A percentile compares a stretch with the other conserved stretches of the same genome.
Evolutionary conservation across 257 asterid species (phyloP).

Genomic region (Plantago ovata): DNA sequence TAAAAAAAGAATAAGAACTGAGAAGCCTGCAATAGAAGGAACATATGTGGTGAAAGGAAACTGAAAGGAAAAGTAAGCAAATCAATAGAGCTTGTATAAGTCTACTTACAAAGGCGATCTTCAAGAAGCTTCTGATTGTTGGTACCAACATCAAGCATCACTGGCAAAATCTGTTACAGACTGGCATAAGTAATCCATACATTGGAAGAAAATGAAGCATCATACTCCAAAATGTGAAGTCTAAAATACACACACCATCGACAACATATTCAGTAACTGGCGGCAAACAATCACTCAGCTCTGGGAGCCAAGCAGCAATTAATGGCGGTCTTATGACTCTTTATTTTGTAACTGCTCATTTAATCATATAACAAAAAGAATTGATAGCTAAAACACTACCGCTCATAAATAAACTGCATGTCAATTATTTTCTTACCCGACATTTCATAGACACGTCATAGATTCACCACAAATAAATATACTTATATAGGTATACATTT

Average conservation of each 20-base stretch:
- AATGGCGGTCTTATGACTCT: too few species aligned
- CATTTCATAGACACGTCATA: too few species aligned
- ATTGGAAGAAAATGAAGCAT: constrained; percentile 8
- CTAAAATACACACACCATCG: background rate
- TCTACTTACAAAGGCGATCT: constrained; percentile 89
- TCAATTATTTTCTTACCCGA: too few species aligned
- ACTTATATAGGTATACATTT: too few species aligned
- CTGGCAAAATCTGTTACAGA: constrained; percentile 74
- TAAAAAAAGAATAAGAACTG: constrained; percentile 19
- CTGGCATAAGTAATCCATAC: constrained; percentile 15
- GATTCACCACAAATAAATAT: too few species aligned
- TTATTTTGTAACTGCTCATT: background rate
- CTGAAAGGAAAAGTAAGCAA: constrained; percentile 10
- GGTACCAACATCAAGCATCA: constrained; percentile 99
- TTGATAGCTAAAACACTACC: too few species aligned
- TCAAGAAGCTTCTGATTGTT: constrained; percentile 90
- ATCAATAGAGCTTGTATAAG: constrained; percentile 12
- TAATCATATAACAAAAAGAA: background rate
- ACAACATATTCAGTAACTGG: too few species aligned
- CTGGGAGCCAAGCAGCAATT: too few species aligned
- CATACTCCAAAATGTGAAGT: background rate
- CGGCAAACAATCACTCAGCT: too few species aligned
- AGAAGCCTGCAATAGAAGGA: constrained; percentile 17
- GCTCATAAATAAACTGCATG: too few species aligned
- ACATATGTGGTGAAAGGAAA: constrained; percentile 16